Evolutionary conservation across 106 monocot species (phyloP).

Genomic region (Dioscorea zingiberensis): DNA sequence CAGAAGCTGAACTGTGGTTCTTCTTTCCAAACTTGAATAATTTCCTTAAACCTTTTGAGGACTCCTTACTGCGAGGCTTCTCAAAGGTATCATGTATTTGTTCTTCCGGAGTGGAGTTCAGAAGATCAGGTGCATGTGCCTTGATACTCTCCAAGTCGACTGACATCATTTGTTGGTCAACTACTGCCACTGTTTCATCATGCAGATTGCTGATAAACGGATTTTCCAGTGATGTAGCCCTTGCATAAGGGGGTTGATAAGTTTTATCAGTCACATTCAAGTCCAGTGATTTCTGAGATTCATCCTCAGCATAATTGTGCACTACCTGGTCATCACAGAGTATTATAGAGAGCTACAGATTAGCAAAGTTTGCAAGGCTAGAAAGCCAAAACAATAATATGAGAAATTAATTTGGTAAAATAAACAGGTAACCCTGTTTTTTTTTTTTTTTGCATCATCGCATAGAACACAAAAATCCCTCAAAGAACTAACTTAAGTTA

Average conservation of each 20-base stretch:
- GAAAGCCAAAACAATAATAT: too few relatives aligned
- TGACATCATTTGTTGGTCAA: neutral
- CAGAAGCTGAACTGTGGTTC: slow-evolving; percentile 30
- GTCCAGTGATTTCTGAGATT: slow-evolving; percentile 15
- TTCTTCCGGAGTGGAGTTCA: slow-evolving; percentile 14
- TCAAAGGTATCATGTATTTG: slow-evolving; percentile 32
- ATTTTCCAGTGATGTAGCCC: slow-evolving; percentile 52
- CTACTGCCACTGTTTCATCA: slow-evolving; percentile 8
- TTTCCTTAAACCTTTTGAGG: slow-evolving; percentile 71
- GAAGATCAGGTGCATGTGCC: slow-evolving; percentile 8
- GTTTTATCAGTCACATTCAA: slow-evolving; percentile 13
- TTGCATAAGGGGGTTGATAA: slow-evolving; percentile 65
- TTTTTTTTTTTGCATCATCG: too few relatives aligned
- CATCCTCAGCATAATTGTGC: slow-evolving; percentile 17
- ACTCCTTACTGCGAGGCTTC: slow-evolving; percentile 52
- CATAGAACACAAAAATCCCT: too few relatives aligned
- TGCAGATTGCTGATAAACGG: slow-evolving; percentile 5
- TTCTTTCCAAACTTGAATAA: slow-evolving; percentile 82
- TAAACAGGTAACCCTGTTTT: too few relatives aligned
- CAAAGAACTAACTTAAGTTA: too few relatives aligned
- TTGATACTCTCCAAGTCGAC: slow-evolving; percentile 19
- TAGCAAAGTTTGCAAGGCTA: too few relatives aligned
- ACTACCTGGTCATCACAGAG: slow-evolving; percentile 24
- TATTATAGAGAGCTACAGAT: too few relatives aligned
- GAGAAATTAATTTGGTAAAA: too few relatives aligned